Evolutionary conservation across 1,284 basidiomycete genomes (phyloP).

Genomic region (Leccinum subrobustum): DNA sequence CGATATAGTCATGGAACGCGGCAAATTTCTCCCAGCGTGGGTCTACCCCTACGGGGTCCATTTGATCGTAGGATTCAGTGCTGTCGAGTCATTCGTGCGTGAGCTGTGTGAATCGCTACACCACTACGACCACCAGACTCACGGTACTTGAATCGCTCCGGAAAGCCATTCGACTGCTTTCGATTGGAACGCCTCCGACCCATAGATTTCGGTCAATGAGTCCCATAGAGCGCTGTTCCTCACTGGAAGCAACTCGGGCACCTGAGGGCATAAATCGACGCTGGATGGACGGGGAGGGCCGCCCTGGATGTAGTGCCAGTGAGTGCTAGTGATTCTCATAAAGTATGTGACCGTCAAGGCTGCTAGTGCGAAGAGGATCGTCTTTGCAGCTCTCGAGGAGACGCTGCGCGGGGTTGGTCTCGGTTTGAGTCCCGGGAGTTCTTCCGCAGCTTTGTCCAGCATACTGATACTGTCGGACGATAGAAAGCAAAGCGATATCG

Average conservation of each 20-base stretch:
- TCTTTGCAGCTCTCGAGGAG: slow-evolving; percentile 14
- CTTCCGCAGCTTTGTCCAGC: slow-evolving; percentile 6
- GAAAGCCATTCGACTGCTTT: slow-evolving; percentile 37
- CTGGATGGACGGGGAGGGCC: background rate
- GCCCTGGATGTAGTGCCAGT: slow-evolving; percentile 5
- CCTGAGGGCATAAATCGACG: slow-evolving; percentile 29
- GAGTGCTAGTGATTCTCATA: background rate
- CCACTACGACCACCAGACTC: slow-evolving; percentile 9
- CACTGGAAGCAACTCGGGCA: slow-evolving; percentile 25
- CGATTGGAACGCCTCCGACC: slow-evolving; percentile 32
- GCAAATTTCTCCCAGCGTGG: slow-evolving; percentile 46
- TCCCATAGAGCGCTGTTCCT: slow-evolving; percentile 29
- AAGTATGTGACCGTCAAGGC: slow-evolving; percentile 20
- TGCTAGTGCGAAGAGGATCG: slow-evolving; percentile 16
- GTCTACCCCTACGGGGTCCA: slow-evolving; percentile 43
- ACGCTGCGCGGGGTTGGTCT: background rate
- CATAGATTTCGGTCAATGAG: slow-evolving; percentile 24
- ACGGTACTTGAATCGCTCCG: slow-evolving; percentile 38
- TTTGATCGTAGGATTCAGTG: slow-evolving; percentile 42
- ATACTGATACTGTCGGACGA: slow-evolving; percentile 4
- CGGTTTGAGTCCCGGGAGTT: slow-evolving; percentile 12
- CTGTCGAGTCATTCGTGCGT: slow-evolving; percentile 10
- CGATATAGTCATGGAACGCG: slow-evolving; percentile 44
- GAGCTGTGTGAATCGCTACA: background rate
- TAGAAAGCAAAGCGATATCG: background rate